Percentiles rank a stretch among this genome's conserved stretches.
phyloP scores from a whole-genome alignment of 805 yeast genomes.

The Barnettozyma vustinii region DNA sequence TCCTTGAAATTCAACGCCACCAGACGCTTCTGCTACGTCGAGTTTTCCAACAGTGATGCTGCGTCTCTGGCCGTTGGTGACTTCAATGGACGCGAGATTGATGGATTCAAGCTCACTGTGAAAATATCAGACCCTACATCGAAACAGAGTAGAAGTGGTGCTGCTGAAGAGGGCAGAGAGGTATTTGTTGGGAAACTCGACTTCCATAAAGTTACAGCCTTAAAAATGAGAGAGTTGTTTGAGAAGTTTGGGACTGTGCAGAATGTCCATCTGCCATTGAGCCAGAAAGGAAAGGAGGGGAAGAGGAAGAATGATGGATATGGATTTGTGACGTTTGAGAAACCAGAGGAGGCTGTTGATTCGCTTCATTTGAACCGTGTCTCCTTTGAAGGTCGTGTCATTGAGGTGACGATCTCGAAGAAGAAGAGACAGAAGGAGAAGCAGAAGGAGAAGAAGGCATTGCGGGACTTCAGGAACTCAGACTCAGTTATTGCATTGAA shows the following conservation, averaged over 20 bases:
- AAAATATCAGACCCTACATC: slow-evolving; percentile 57
- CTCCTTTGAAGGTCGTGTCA: slow-evolving; percentile 39
- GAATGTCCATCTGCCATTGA: slow-evolving; percentile 43
- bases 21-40: slow-evolving; percentile 73
- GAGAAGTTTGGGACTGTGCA: slow-evolving; percentile 48
- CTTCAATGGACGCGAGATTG: slow-evolving; percentile 35
- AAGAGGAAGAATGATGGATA: slow-evolving; percentile 48
- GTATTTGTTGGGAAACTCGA: slow-evolving; percentile 50
- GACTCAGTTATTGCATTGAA: slow-evolving; percentile 21
- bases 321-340: slow-evolving; percentile 54
- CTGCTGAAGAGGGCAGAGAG: slow-evolving; percentile 51
- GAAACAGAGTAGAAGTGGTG: slow-evolving; percentile 36
- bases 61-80: slow-evolving; percentile 39
- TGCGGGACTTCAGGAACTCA: slow-evolving; percentile 18
- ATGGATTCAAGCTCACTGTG: slow-evolving; percentile 43
- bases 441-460: slow-evolving; percentile 23
- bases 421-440: slow-evolving; percentile 31
- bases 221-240: slow-evolving; percentile 37
- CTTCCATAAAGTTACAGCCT: slow-evolving; percentile 35
- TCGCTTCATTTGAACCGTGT: slow-evolving; percentile 41
- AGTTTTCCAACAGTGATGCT: slow-evolving; percentile 37
- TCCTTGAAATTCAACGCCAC: slow-evolving; percentile 47
- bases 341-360: slow-evolving; percentile 37
- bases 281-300: slow-evolving; percentile 18
- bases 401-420: slow-evolving; percentile 46